Conservation (phyloP, 2,329 filamentous ascomycete species). For the Elsinoe arachidis region DNA sequence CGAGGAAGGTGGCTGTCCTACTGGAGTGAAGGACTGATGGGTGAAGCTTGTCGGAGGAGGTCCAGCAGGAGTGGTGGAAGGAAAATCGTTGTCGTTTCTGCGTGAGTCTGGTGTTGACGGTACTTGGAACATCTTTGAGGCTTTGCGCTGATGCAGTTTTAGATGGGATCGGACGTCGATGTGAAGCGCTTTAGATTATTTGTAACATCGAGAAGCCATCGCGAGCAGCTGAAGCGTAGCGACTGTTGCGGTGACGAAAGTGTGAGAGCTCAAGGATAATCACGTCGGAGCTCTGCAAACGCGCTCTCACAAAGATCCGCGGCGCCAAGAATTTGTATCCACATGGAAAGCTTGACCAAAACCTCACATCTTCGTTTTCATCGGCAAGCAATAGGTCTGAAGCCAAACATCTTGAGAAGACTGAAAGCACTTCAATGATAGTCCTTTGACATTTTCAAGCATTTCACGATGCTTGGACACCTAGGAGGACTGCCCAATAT, state of each 20-base stretch:
- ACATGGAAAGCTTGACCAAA: not conserved
- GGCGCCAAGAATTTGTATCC: not conserved
- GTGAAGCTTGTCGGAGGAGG: constrained; percentile 28
- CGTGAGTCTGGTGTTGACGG: constrained; percentile 17
- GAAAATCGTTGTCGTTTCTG: constrained; percentile 15
- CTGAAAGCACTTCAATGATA: too few species aligned
- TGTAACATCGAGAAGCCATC: too few species aligned
- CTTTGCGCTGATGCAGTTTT: not conserved
- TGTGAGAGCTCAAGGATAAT: not conserved
- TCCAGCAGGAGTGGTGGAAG: constrained; percentile 31
- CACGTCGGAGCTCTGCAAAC: not conserved
- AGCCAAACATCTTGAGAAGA: too few species aligned
- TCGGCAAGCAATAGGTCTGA: too few species aligned
- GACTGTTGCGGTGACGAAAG: too few species aligned
- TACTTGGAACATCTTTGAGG: constrained; percentile 15
- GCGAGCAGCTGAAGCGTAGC: too few species aligned
- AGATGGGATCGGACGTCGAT: not conserved
- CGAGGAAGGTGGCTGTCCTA: constrained; percentile 29
- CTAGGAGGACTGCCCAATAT: too few species aligned
- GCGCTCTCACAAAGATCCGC: not conserved
- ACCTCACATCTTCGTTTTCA: not conserved
- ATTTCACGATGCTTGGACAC: too few species aligned
- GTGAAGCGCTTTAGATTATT: too few species aligned
- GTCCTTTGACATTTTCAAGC: too few species aligned
- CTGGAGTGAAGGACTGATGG: constrained; percentile 27